Percentiles rank a stretch among this genome's conserved stretches.
Evolutionary conservation across 108 stramenopile genomes (phyloP).

Genomic region (Nitzschia sp.): DNA sequence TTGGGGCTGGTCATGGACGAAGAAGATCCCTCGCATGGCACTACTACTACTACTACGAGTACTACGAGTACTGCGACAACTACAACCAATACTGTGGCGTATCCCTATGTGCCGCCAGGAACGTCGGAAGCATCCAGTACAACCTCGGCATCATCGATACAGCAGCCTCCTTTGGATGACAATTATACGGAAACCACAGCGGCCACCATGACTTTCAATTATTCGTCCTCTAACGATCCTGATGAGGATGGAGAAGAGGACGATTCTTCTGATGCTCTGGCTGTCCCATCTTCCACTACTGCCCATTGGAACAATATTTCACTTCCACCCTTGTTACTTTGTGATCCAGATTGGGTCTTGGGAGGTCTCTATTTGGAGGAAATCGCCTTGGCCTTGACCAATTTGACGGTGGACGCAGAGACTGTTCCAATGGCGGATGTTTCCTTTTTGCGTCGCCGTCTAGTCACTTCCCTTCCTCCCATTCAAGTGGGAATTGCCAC

Average conservation of each 20-base stretch:
- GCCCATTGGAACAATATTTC: background rate
- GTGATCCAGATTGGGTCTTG: constrained; percentile 68
- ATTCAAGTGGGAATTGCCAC: constrained; percentile 54
- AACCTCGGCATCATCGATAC: background rate
- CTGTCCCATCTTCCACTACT: background rate
- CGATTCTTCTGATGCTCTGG: background rate
- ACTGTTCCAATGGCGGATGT: background rate
- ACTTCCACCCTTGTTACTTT: constrained; percentile 28
- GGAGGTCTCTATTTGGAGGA: constrained; percentile 48
- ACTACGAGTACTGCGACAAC: background rate
- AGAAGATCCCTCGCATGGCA: too few species aligned
- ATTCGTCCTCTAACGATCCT: background rate
- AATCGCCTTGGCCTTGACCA: constrained; percentile 37
- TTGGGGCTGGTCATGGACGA: constrained; percentile 6
- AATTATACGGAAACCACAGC: background rate
- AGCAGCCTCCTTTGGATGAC: background rate
- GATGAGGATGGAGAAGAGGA: background rate
- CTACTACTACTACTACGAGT: background rate
- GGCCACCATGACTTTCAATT: background rate
- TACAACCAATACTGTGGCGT: background rate
- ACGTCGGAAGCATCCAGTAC: too few species aligned
- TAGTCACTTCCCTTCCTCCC: background rate
- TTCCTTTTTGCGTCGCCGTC: background rate
- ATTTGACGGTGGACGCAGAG: constrained; percentile 27
- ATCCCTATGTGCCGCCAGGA: background rate